Base-by-base conservation (phyloP, 1,284 basidiomycete species). In the Rhizopogon parksii region DNA sequence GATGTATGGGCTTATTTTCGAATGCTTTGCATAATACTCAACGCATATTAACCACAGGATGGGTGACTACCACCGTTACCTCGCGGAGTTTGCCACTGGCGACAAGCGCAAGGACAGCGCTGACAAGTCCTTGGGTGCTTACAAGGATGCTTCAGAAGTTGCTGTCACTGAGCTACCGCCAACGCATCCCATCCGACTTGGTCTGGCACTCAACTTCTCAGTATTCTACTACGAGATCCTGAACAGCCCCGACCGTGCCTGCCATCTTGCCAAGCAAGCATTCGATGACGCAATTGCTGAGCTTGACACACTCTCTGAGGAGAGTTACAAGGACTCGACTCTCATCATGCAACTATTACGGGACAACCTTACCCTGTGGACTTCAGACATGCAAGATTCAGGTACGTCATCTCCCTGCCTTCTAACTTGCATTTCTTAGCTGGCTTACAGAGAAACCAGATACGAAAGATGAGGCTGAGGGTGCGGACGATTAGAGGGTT, bases 171-270 rank as follows among this genome's bases (percentile, higher is more conserved):
- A 99, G 77, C 88, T 99, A 47, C 94, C 95, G 38, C 96, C 95
- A 25, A 99, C 95, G 63, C 96, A 99, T 80, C 95, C 95, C 62
- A 99, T 99, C 75, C 94, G 95, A 69, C 91, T 99, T 59, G 95
- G 95, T 75, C 91, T 99, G 53, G 96, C 95, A 46, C 82, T 99
- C 68, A 99, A 99, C 86, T 99, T 99, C 84, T 97, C 94, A 56
- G 95, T 99, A 54, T 99, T 99, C 83, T 99, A 99, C 86, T 99
- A 98, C 79, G 96, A 99, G 77, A 98, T 99, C 73, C 87, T 99
- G 73, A 99, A 99, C 86, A 91, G 88, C 70, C 95, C 95, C 64
- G 95, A 98, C 76, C 92, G 94, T 72, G 95, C 95, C 55, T 99
- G 95, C 80, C 95, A 97, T 72, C 91, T 98, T 63, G 95, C 95